Evolutionary conservation across 306 rosid species (phyloP), one percentile per base, ranked within the genome.

Genomic region (Inga oerstediana): DNA sequence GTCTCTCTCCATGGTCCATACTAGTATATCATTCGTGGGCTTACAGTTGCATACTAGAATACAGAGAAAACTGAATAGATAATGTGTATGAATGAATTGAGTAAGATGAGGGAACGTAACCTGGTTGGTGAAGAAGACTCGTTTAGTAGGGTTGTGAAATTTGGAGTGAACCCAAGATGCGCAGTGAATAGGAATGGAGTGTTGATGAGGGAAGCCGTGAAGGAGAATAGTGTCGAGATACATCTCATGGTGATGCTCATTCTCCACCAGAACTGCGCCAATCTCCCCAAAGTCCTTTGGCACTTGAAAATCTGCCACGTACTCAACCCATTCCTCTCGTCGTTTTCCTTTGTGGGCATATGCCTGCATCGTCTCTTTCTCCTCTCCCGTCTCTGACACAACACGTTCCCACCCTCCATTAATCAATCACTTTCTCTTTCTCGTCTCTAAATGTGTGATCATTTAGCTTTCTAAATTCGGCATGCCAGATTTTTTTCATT

Each of bases 211-310:
- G 74, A 84, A 79, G 68, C 92, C 93, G 19, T 84, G 30, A 7
- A 93, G 78, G 52, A 76, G 59, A 2, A 93, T 90, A 37, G 83
- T 84, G 80, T 89, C 85, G 8, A 93, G 61, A 81, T 71, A 93
- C 88, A 89, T 90, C 88, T 93, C 97, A n/a, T 27, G 84, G 85
- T 86, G 95, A 84, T 91, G 94, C 78, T 91, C 95, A 85, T 93
- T 93, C 88, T 86, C 93, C 14, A 93, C 89, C 43, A 85, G n/a
- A 35, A 93, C 65, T 6, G 93, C 95, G 44, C 97, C 97, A 52
- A 91, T 76, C 22, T 52, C 86, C 4, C 97, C 94, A 72, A 93
- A 93, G 62, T 86, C 94, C 8, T 12, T 17, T 75, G 94, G 89
- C 27, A 93, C 82, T 72, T 69, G 78, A 51, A 93, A 86, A 73